Evolutionary conservation across 768 basidiomycete genomes (phyloP).

Genomic region (Sutorius australiensis): DNA sequence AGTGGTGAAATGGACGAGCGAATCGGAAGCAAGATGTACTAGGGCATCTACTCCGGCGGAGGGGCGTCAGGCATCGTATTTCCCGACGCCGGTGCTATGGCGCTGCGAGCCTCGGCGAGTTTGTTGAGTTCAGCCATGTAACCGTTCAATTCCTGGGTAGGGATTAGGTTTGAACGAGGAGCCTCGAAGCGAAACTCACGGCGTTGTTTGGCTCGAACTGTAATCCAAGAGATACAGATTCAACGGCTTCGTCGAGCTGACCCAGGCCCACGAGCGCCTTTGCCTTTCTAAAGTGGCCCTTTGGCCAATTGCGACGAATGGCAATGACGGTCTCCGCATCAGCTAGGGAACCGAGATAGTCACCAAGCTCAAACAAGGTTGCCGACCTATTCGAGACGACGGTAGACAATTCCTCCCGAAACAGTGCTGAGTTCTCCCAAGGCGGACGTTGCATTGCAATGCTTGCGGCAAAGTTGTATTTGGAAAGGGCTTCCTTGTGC

Average conservation of each 20-base stretch:
- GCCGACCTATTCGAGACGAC: slow-evolving; percentile 91
- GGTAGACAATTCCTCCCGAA: slow-evolving; percentile 88
- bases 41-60: slow-evolving; percentile 12
- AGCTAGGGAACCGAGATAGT: slow-evolving; percentile 71
- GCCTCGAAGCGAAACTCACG: slow-evolving; percentile 32
- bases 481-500: slow-evolving; percentile 64
- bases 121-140: slow-evolving; percentile 32
- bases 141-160: slow-evolving; percentile 27
- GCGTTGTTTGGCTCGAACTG: slow-evolving; percentile 74
- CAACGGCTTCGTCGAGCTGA: slow-evolving; percentile 68
- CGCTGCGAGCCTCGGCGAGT: slow-evolving; percentile 14
- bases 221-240: slow-evolving; percentile 78
- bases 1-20: background rate
- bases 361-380: slow-evolving; percentile 72
- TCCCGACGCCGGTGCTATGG: background rate
- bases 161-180: slow-evolving; percentile 5
- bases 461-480: slow-evolving; percentile 75
- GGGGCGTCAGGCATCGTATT: background rate
- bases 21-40: background rate
- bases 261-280: slow-evolving; percentile 80
- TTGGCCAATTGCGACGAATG: slow-evolving; percentile 85
- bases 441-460: slow-evolving; percentile 79
- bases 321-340: slow-evolving; percentile 91
- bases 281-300: slow-evolving; percentile 93
- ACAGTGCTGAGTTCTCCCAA: slow-evolving; percentile 81